Evolutionary conservation across 768 basidiomycete species (phyloP), one percentile per base, ranked within the genome.

Genomic region (Astraeus odoratus): DNA sequence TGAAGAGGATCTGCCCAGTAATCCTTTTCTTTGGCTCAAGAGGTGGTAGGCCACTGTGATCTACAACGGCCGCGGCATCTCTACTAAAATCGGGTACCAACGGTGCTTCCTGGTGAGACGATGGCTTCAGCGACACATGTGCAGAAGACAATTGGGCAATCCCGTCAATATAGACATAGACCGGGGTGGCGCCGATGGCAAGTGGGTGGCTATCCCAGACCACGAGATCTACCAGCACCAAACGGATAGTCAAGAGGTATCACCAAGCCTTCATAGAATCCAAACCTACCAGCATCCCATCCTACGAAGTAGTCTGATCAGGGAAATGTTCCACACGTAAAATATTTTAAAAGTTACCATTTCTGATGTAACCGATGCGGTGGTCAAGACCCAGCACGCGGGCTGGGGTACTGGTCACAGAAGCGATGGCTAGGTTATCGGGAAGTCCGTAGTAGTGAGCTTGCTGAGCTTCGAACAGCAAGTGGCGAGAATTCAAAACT

Each of bases 101-200:
- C 8, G 83, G 81, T 5, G 72, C 50, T 5, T 49, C 43, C 53
- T 91, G 86, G 49, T 77, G 61, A 6, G 60, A 44, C 1, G 50
- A 38, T 0, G 83, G 77, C 57, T 94, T 92, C 40, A 64, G 38
- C 30, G 72, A 58, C 15, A 74, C 59, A 51, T 70, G 58, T 3
- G 81, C 72, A 3, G 63, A 56, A 36, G 67, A 55, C 2, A 84
- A 54, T 54, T 94, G 90, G 1, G 83, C 57, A 39, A 92, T 83
- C 3, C 90, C 91, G 55, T 94, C 90, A 48, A 92, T 87, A 65
- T 75, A 89, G 8, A 88, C 86, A 67, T 91, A 87, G 40, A 73
- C 71, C 4, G 88, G 88, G 0, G 86, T 81, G 18, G 87, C 86
- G 18, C 86, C 86, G 9, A 92, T 68, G 1, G 78, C 68, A 13